Evolutionary conservation across 1,284 basidiomycete species (phyloP), one percentile per base, ranked within the genome.

Genomic region (Ceratobasidium sp.): DNA sequence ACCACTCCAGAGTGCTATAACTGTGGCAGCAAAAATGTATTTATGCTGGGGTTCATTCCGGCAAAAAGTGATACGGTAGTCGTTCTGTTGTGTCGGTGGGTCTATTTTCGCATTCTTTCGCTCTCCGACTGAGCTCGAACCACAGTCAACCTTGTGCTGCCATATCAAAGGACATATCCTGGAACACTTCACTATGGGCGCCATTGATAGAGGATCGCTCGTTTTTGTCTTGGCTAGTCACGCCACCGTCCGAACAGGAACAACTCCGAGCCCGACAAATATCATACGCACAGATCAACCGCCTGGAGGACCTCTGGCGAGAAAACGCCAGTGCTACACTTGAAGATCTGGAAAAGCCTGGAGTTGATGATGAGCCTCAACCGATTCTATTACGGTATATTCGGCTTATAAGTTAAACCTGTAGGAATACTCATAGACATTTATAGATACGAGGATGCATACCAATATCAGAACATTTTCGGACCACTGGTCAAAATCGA

Each of bases 1-100:
- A 99, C 97, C 0, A 92, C 93, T 0, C 97, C 97, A 0, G 97
- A 99, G 82, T 97, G 94, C 82, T 99, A 99, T 85, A 96, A 97
- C 80, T 99, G 97, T 79, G 97, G 97, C n/a, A 96, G 93, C 83
- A 98, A 98, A 83, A 99, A 99, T 77, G 97, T 98, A 30, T 99
- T 99, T 79, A 94, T 98, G 88, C 88, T 99, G 23, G 97, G 97
- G 1, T 99, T 99, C 80, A 98, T 99, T 77, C 97, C 97, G 2
- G 97, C 97, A 16, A 99, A 99, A 84, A 96, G 94, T 79, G 97
- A 99, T 79, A 98, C 97, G 0, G 97, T 99, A 48, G 97, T 99
- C 53, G 96, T 99, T 28, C 85, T 99, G n/a, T 87, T 99, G 23
- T 99, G 97, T 80, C 92, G 97, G 91, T 94, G 78, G 76, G 92